Conservation (phyloP, 2,329 filamentous ascomycete species). For the Scopulariopsis brevicaulis region DNA sequence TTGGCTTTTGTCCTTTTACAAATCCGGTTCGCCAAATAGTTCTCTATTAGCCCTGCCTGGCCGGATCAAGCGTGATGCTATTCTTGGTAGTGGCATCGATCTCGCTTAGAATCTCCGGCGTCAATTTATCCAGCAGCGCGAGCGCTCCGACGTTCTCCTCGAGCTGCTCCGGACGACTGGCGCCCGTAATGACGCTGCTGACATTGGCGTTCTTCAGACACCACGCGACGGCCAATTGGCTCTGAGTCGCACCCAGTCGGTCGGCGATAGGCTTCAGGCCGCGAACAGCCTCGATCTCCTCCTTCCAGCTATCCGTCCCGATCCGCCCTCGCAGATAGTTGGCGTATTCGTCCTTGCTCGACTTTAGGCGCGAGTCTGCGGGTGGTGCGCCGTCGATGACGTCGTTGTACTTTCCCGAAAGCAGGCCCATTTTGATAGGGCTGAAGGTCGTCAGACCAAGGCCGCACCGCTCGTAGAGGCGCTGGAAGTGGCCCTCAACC, state of each 20-base stretch:
- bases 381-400: slow-evolving; percentile 36
- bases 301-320: slow-evolving; percentile 37
- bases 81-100: slow-evolving; percentile 32
- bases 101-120: slow-evolving; percentile 35
- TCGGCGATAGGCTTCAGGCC: slow-evolving; percentile 40
- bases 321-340: slow-evolving; percentile 36
- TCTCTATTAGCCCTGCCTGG: slow-evolving; percentile 6
- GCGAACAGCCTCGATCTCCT: slow-evolving; percentile 30
- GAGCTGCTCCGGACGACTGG: slow-evolving; percentile 37
- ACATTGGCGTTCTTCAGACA: slow-evolving; percentile 41
- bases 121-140: slow-evolving; percentile 32
- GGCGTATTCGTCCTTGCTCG: slow-evolving; percentile 45
- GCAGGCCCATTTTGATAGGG: slow-evolving; percentile 44
- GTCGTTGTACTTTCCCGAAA: slow-evolving; percentile 56
- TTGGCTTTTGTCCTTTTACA: too few species aligned
- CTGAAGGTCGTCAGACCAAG: slow-evolving; percentile 51
- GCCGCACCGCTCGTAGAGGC: slow-evolving; percentile 46
- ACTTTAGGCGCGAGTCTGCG: slow-evolving; percentile 44
- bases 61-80: slow-evolving; percentile 5
- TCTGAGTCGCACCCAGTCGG: slow-evolving; percentile 39
- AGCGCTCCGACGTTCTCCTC: slow-evolving; percentile 37
- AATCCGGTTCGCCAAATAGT: too few species aligned
- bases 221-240: slow-evolving; percentile 41
- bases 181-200: slow-evolving; percentile 39
- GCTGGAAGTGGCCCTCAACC: slow-evolving; percentile 52